Conservation (phyloP, 495 filamentous ascomycete species). For the Chaetomium fimeti region DNA sequence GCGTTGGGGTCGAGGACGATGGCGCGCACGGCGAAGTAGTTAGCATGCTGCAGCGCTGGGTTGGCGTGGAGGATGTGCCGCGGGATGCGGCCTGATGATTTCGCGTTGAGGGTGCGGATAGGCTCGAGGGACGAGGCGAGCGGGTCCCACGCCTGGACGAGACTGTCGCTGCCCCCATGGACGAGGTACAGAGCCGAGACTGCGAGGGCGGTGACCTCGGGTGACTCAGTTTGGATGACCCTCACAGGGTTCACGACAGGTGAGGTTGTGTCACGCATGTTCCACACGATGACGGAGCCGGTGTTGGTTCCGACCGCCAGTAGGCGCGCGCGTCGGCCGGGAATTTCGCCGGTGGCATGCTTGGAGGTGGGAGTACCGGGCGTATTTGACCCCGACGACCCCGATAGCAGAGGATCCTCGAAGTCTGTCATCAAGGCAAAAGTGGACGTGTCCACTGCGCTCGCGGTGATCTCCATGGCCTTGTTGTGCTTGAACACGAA, state of each 20-base stretch:
- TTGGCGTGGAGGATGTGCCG: constrained; percentile 43
- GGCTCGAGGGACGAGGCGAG: constrained; percentile 76
- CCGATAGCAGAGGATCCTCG: constrained; percentile 66
- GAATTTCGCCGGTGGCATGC: constrained; percentile 55
- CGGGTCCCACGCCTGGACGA: constrained; percentile 96
- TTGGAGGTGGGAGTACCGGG: constrained; percentile 32
- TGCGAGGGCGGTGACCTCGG: constrained; percentile 80
- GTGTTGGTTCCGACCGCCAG: constrained; percentile 75
- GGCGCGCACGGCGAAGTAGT: constrained; percentile 79
- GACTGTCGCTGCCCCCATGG: constrained; percentile 90
- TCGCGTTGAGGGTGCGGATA: constrained; percentile 84
- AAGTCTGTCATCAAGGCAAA: constrained; percentile 65
- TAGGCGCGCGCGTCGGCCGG: constrained; percentile 79
- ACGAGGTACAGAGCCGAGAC: constrained; percentile 84
- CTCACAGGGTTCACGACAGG: constrained; percentile 61
- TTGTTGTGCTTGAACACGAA: constrained; percentile 36
- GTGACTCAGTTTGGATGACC: constrained; percentile 87
- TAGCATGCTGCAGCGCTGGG: constrained; percentile 51
- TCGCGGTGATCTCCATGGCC: constrained; percentile 59
- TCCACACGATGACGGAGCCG: constrained; percentile 81
- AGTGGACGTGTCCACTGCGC: constrained; percentile 71
- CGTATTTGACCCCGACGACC: constrained; percentile 21
- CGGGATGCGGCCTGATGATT: constrained; percentile 74
- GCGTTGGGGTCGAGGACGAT: constrained; percentile 87
- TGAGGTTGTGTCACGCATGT: constrained; percentile 63